These are phyloP conservation scores for Penicillium bovifimosum DNA, from an alignment of 495 filamentous ascomycete species.

Conservation along the genomic window DNA sequence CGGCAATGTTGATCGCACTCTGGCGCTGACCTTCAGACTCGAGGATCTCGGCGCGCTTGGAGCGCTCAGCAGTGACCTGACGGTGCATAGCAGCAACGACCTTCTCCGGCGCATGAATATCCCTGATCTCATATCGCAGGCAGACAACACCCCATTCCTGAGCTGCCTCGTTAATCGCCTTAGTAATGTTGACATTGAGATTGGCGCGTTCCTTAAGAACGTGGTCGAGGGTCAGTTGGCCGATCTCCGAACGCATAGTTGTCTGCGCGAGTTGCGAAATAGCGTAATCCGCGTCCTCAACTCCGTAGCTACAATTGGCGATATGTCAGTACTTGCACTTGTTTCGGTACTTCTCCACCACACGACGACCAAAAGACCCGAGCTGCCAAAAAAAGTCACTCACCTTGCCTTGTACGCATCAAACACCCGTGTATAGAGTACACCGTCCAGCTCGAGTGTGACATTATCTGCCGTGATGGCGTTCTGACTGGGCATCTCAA, in stretches of 20 bases:
- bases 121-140: conserved; percentile 93
- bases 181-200: conserved; percentile 95
- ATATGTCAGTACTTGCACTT: conserved; percentile 9
- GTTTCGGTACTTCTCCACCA: neutral
- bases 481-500: conserved; percentile 93
- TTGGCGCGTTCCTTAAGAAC: conserved; percentile 93
- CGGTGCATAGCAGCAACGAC: conserved; percentile 97
- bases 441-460: conserved; percentile 90
- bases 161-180: conserved; percentile 96
- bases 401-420: conserved; percentile 96
- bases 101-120: conserved; percentile 91
- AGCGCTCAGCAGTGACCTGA: conserved; percentile 93
- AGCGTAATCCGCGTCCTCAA: conserved; percentile 97
- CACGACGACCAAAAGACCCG: neutral
- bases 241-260: conserved; percentile 97
- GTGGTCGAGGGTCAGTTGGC: conserved; percentile 92
- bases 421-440: conserved; percentile 90
- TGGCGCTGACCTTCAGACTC: conserved; percentile 95
- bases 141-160: conserved; percentile 95
- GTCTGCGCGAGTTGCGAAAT: conserved; percentile 97
- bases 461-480: conserved; percentile 99
- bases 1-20: conserved; percentile 96
- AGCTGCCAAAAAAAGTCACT: conserved; percentile 7
- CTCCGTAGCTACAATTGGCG: conserved; percentile 68
- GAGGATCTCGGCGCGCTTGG: conserved; percentile 94